Evolutionary conservation across 306 rosid species (phyloP).

Genomic region (Cicer pinnatifidum): DNA sequence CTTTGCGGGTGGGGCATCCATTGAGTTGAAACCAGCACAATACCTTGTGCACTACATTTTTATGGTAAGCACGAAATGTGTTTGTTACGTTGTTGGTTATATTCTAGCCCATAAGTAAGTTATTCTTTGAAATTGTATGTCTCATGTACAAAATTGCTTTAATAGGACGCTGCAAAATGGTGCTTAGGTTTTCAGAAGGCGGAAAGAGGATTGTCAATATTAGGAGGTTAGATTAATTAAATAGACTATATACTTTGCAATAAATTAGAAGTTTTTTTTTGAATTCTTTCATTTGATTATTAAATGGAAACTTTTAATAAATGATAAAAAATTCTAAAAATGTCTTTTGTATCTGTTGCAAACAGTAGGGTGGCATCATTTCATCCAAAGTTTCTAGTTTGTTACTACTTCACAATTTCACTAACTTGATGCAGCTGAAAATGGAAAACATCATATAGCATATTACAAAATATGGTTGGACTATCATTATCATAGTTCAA

Average conservation of each 20-base stretch:
- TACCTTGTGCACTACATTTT: slow-evolving; percentile 70
- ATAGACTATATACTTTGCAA: slow-evolving; percentile 3
- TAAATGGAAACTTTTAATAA: neutral
- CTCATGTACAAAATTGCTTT: slow-evolving; percentile 36
- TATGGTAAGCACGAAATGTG: slow-evolving; percentile 62
- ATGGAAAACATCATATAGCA: no score
- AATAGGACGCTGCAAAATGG: slow-evolving; percentile 79
- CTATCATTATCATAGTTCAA: no score
- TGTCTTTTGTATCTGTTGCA: no score
- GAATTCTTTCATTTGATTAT: no score
- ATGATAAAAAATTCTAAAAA: no score
- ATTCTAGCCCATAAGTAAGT: slow-evolving; percentile 20
- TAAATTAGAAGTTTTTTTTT: neutral
- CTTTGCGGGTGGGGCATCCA: slow-evolving; percentile 82
- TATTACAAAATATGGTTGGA: no score
- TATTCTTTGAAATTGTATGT: slow-evolving; percentile 41
- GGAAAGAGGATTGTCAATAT: slow-evolving; percentile 68
- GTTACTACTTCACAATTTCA: no score
- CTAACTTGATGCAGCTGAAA: no score
- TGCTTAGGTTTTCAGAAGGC: slow-evolving; percentile 81
- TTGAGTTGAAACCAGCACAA: slow-evolving; percentile 89
- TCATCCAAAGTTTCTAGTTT: no score
- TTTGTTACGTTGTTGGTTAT: slow-evolving; percentile 26
- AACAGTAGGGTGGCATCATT: no score
- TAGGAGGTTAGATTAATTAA: slow-evolving; percentile 71